phyloP scores from a whole-genome alignment of 2,329 filamentous ascomycete genomes.

The Colletotrichum euphorbiae region DNA sequence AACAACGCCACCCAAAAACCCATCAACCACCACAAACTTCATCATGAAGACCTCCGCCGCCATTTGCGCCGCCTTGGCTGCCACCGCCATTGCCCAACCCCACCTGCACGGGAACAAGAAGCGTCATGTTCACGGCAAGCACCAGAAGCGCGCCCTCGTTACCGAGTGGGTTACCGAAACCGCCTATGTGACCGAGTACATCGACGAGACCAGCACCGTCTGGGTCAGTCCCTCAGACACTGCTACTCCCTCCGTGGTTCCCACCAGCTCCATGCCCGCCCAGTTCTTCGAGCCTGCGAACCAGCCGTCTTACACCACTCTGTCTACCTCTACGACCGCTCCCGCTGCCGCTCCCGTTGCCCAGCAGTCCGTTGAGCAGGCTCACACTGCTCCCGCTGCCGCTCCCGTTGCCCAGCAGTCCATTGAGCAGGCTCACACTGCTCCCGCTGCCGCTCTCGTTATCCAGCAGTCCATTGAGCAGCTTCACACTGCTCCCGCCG shows the following conservation, averaged over 20 bases:
- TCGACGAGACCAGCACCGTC: slow-evolving; percentile 62
- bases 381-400: not conserved
- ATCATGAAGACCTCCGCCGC: slow-evolving; percentile 58
- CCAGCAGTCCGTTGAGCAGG: slow-evolving; percentile 23
- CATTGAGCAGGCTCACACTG: slow-evolving; percentile 25
- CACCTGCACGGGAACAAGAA: slow-evolving; percentile 52
- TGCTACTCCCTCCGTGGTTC: slow-evolving; percentile 44
- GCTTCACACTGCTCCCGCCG: no score
- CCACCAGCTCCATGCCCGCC: slow-evolving; percentile 43
- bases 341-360: slow-evolving; percentile 4
- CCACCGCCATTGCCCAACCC: slow-evolving; percentile 63
- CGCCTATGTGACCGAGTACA: slow-evolving; percentile 58
- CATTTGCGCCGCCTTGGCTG: slow-evolving; percentile 56
- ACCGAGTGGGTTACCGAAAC: slow-evolving; percentile 65
- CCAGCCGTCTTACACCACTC: slow-evolving; percentile 24
- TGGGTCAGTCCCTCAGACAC: slow-evolving; percentile 53
- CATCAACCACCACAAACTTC: slow-evolving; percentile 14
- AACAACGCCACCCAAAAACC: slow-evolving; percentile 1
- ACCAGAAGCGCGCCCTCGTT: slow-evolving; percentile 54
- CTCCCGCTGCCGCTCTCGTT: no score
- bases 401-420: slow-evolving; percentile 10
- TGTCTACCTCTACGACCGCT: slow-evolving; percentile 27
- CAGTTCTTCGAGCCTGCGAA: slow-evolving; percentile 48
- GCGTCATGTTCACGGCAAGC: slow-evolving; percentile 51
- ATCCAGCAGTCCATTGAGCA: no score